These are phyloP conservation scores for Citrus medica DNA, from an alignment of 345 rosid species.

Conservation along the genomic window DNA sequence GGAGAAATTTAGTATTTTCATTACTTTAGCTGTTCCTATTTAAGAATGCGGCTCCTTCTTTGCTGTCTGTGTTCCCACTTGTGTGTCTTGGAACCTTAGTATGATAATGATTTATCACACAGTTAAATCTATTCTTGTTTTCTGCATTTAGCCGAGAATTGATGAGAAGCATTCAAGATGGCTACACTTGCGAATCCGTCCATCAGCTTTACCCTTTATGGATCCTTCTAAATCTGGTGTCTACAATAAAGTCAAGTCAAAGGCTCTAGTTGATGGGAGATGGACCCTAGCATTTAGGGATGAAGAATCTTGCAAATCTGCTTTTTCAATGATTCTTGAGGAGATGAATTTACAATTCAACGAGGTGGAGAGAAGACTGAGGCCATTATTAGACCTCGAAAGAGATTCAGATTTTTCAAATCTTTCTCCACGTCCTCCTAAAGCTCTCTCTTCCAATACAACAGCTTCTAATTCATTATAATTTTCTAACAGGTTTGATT, in stretches of 20 bases:
- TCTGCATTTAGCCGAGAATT: slow-evolving; percentile 60
- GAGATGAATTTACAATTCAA: slow-evolving; percentile 64
- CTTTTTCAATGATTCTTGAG: slow-evolving; percentile 57
- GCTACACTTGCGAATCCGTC: slow-evolving; percentile 90
- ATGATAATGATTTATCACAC: not conserved
- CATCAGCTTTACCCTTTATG: slow-evolving; percentile 57
- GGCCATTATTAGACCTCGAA: slow-evolving; percentile 58
- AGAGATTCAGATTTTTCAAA: slow-evolving; percentile 31
- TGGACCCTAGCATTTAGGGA: slow-evolving; percentile 92
- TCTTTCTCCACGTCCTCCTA: slow-evolving; percentile 6
- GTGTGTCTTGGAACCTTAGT: not conserved
- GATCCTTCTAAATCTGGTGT: slow-evolving; percentile 51
- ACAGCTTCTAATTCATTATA: slow-evolving; percentile 15
- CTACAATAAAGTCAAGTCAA: slow-evolving; percentile 44
- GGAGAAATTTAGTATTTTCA: not conserved
- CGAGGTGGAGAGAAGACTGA: slow-evolving; percentile 74
- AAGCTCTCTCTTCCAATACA: slow-evolving; percentile 19
- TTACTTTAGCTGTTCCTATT: too few relatives aligned
- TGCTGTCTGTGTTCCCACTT: not conserved
- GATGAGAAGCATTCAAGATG: slow-evolving; percentile 81
- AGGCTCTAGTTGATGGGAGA: slow-evolving; percentile 84
- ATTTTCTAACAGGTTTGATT: slow-evolving; percentile 20
- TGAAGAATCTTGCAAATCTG: slow-evolving; percentile 71
- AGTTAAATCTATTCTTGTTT: slow-evolving; percentile 1
- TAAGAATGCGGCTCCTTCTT: too few relatives aligned